Percentiles rank a stretch among this genome's conserved stretches.
These are phyloP conservation scores for Globisporangium acanthophoron DNA, from an alignment of 352 stramenopile species.

Conservation along the genomic window DNA sequence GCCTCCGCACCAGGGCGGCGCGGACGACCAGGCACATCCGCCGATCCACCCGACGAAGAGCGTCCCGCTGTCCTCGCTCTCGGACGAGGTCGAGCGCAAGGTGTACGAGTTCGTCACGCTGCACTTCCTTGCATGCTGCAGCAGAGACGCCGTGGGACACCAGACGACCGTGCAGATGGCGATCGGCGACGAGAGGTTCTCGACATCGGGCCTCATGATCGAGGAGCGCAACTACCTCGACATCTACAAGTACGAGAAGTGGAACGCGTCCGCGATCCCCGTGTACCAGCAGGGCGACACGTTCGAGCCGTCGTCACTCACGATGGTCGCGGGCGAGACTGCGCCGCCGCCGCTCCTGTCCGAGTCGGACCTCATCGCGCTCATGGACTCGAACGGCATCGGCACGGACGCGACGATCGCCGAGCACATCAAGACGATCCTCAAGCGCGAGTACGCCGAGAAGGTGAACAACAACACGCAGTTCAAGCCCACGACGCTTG, in stretches of 20 bases:
- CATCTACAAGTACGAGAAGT: constrained; percentile 94
- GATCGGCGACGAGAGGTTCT: constrained; percentile 87
- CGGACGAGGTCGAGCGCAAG: constrained; percentile 86
- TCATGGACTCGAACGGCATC: constrained; percentile 95
- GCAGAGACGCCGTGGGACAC: constrained; percentile 89
- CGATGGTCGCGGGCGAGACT: constrained; percentile 73
- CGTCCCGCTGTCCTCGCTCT: constrained; percentile 62
- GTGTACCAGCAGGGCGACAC: constrained; percentile 74
- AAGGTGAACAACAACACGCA: constrained; percentile 92
- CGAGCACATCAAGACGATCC: constrained; percentile 98
- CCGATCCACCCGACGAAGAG: constrained; percentile 98
- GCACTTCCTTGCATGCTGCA: constrained; percentile 99
- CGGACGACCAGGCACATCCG: constrained; percentile 97
- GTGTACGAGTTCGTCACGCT: constrained; percentile 97
- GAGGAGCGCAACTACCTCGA: constrained; percentile 92
- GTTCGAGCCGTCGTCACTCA: constrained; percentile 61
- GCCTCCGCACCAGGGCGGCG: constrained; percentile 83
- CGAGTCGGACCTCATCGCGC: constrained; percentile 90
- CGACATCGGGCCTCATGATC: constrained; percentile 86
- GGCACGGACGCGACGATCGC: constrained; percentile 95
- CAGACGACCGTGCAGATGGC: constrained; percentile 88
- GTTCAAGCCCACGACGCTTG: constrained; percentile 92
- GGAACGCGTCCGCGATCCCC: constrained; percentile 83
- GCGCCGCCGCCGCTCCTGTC: constrained; percentile 85
- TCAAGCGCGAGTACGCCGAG: constrained; percentile 95